phyloP scores from a whole-genome alignment of 257 asterid species.

The Solanum raphanifolium region DNA sequence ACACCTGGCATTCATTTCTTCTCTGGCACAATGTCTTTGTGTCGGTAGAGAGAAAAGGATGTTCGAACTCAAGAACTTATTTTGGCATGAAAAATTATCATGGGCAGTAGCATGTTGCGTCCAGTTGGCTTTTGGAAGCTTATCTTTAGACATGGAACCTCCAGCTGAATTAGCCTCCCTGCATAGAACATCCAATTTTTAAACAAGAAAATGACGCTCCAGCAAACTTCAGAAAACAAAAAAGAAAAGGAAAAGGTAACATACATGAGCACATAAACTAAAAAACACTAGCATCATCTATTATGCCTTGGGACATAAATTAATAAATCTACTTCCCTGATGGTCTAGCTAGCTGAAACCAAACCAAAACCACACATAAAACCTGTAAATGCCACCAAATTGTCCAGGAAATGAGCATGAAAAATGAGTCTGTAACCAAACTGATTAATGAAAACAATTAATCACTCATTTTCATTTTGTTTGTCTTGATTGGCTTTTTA shows the following conservation, averaged over 20 bases:
- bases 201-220: not conserved
- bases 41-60: constrained; percentile 59
- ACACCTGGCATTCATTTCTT: constrained; percentile 47
- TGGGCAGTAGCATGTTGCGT: constrained; percentile 57
- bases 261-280: not conserved
- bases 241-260: not conserved
- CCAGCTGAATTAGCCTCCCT: constrained; percentile 33
- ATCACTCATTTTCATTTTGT: not conserved
- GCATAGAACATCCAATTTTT: constrained; percentile 1
- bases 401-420: not conserved
- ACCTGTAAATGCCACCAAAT: not conserved
- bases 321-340: not conserved
- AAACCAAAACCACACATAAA: not conserved
- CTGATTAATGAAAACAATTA: not conserved
- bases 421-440: not conserved
- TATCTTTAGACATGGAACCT: constrained; percentile 18
- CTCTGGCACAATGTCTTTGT: constrained; percentile 49
- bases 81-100: constrained; percentile 42
- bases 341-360: not conserved
- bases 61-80: constrained; percentile 50
- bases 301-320: not conserved
- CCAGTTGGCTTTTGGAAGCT: constrained; percentile 54
- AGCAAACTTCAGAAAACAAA: not conserved
- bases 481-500: not conserved
- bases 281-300: not conserved